Conservation (phyloP, 2,329 filamentous ascomycete genomes). For the Penicillium sp. region DNA sequence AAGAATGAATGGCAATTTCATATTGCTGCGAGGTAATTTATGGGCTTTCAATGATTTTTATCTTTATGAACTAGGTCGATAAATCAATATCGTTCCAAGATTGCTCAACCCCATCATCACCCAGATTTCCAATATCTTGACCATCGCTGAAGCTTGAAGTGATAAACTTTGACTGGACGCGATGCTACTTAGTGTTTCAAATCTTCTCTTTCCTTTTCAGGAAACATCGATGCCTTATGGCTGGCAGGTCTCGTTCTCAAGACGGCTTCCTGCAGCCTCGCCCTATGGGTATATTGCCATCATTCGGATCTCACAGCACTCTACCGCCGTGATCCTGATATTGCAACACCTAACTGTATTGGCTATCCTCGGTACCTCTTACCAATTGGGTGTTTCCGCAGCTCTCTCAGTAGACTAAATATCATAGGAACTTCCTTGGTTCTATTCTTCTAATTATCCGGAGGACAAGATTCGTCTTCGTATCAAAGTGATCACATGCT, state of each 20-base stretch:
- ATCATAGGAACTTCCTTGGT: neutral
- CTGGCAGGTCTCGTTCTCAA: neutral
- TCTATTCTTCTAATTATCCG: neutral
- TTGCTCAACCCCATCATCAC: neutral
- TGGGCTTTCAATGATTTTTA: neutral
- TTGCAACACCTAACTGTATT: neutral
- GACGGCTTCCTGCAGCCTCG: neutral
- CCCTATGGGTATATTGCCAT: neutral
- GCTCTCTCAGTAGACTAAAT: neutral
- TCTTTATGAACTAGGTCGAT: neutral
- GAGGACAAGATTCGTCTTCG: neutral
- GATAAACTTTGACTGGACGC: neutral
- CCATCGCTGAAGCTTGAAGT: neutral
- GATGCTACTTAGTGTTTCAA: neutral
- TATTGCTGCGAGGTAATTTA: neutral
- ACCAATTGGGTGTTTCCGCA: neutral
- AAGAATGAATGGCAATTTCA: neutral
- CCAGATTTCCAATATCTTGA: neutral
- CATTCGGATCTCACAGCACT: neutral
- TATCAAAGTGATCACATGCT: neutral
- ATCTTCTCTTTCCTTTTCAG: neutral
- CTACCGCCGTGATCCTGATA: neutral
- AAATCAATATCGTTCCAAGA: neutral
- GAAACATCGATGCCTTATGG: neutral
- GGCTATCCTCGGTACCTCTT: neutral